Conservation (phyloP, 805 yeast species). For the Vanderwaltozyma tropicalis region DNA sequence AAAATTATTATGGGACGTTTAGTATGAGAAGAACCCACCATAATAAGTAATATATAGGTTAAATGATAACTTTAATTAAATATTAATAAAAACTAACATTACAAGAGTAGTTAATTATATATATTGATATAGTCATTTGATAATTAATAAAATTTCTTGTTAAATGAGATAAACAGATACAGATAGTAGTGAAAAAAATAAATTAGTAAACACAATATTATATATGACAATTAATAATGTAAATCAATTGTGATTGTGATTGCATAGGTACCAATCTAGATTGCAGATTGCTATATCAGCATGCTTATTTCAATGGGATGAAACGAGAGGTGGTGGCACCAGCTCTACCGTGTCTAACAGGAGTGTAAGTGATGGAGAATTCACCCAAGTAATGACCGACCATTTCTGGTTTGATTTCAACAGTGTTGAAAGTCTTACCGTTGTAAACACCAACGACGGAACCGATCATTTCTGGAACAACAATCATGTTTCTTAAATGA, state of each 20-base stretch:
- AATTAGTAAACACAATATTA: not conserved
- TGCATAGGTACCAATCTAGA: too few species aligned
- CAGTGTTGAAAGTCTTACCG: constrained; percentile 99
- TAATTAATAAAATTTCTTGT: constrained; percentile 1
- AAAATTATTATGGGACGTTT: not conserved
- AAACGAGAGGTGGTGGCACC: constrained; percentile 73
- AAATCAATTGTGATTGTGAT: too few species aligned
- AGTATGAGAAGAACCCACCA: not conserved
- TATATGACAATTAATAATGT: too few species aligned
- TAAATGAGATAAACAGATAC: constrained; percentile 4
- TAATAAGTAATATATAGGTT: too few species aligned
- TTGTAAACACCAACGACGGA: constrained; percentile 98
- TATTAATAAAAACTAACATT: too few species aligned
- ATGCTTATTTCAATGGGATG: constrained; percentile 53
- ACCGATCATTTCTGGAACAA: constrained; percentile 99
- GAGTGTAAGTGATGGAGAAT: constrained; percentile 98
- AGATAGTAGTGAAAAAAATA: constrained; percentile 1
- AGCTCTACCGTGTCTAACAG: constrained; percentile 99
- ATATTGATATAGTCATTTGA: too few species aligned
- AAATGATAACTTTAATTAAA: too few species aligned
- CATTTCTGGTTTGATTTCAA: constrained; percentile 99
- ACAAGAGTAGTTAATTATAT: too few species aligned
- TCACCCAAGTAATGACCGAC: constrained; percentile 99
- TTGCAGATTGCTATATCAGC: too few species aligned
- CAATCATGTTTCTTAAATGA: constrained; percentile 97